A percentile compares a stretch with the other conserved stretches of the same genome.
phyloP scores from a whole-genome alignment of 2,329 filamentous ascomycete species.

The Alternaria incomplexa region DNA sequence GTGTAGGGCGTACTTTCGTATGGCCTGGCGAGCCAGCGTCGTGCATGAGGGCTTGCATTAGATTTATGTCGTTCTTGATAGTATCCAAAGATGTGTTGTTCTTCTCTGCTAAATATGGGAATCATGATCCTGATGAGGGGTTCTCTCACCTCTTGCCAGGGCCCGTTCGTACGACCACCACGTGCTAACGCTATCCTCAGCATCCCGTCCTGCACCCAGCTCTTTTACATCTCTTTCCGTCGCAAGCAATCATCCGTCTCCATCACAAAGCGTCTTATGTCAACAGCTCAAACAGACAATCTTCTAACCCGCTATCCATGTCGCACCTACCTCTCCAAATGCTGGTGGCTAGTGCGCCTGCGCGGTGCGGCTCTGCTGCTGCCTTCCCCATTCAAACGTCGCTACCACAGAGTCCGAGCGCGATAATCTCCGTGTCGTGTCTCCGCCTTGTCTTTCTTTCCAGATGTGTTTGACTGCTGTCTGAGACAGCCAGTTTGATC shows the following conservation, averaged over 20 bases:
- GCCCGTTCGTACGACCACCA: not conserved
- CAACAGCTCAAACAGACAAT: not conserved
- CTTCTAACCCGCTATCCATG: not conserved
- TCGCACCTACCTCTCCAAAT: not conserved
- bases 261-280: not conserved
- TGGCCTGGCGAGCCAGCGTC: not conserved
- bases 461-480: not conserved
- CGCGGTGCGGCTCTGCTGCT: not conserved
- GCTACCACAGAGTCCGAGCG: not conserved
- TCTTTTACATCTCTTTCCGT: not conserved
- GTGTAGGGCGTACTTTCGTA: not conserved
- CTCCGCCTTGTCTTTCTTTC: no score
- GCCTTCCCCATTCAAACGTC: not conserved
- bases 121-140: not conserved
- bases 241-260: not conserved
- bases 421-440: no score
- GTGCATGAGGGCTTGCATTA: not conserved
- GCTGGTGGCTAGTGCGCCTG: not conserved
- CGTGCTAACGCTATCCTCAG: not conserved
- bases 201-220: not conserved
- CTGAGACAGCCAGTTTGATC: not conserved
- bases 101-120: fast-evolving
- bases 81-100: not conserved
- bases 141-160: not conserved
- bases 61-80: not conserved